Evolutionary conservation across 805 yeast species (phyloP), one percentile per base, ranked within the genome.

Genomic region (Ogataea populi-albae): DNA sequence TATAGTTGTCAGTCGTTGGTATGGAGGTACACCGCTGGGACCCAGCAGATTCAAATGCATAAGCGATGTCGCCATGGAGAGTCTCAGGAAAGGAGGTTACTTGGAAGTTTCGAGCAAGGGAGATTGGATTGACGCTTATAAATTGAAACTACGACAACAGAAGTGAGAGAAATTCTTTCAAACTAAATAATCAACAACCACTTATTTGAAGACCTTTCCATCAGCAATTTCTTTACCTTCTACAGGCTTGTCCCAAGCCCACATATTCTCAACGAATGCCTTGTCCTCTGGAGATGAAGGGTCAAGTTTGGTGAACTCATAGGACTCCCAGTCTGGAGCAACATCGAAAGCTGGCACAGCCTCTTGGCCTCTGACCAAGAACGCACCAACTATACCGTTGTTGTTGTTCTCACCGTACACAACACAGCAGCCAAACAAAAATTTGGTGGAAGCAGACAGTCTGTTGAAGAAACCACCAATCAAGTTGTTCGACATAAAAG

Each of bases 261-360:
- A 86, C 81, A 88, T 74, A 79, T 88, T 86, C 68, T 85, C 74
- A 56, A 93, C 66, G 60, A 86, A 86, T 47, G 73, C 85, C 68
- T 75, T 81, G 74, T 76, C 86, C 62, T 77, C 93, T 52, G 76
- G 78, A 52, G 77, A 77, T 56, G 87, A 55, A 44, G 82, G 76
- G 63, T 91, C 97, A 59, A 91, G 74, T 73, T 86, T 81, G 62
- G 78, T 69, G 84, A 77, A 87, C 41, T 64, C 61, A 73, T 86
- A 91, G 32, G 96, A 86, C 73, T 91, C 98, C 95, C 95, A 88
- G 72, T 93, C 98, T 67, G 98, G 97, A 61, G 98, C 98, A 66
- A 93, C 98, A 50, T 91, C 85, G 61, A 91, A 87, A 47, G 96
- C 98, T 66, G 97, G 95, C 39, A 55, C 76, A 62, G 55, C 69